Base-by-base conservation (phyloP, 148 eudicot species). In the Diospyros lotus region DNA sequence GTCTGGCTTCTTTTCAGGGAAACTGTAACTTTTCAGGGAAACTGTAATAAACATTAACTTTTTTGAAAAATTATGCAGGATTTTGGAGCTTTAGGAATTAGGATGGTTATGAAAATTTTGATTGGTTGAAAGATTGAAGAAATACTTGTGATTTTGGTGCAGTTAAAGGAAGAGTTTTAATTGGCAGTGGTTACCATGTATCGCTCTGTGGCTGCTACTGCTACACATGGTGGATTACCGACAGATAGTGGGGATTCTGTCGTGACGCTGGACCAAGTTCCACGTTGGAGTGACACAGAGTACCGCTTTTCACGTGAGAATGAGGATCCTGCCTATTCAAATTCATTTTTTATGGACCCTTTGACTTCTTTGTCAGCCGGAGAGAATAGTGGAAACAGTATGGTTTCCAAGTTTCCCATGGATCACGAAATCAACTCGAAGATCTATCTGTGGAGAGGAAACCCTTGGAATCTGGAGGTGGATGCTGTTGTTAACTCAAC, bases 401-500 rank as follows among this genome's bases (percentile, higher is more conserved):
- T 79, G 82, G 83, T 83, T 17, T 96, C 98, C 3, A 96, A 87
- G 78, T 96, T 96, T 71, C 99, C 99, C 11, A 88, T 91, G 75
- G 94, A 93, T 74, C 93, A 86, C 71, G 94, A 93, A 63, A 84
- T 93, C 60, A 96, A 93, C 81, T 93, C 89, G 5, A 96, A 84
- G 86, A 85, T 96, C 68, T 96, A 93, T 88, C 80, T 96, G 42
- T 93, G 98, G 99, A 89, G 99, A 77, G 99, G 99, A 52, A 67
- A 96, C 76, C 99, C 99, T 69, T 93, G 99, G 97, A 93, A 87
- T 87, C 93, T 96, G 77, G 98, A 93, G 93, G 98, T 90, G 38
- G 99, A 96, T 87, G 98, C 98, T 81, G 99, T 93, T 77, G 99
- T 96, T 64, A 96, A 96, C 84, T 96, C 99, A 70, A 87, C 99